Conservation (phyloP, 441 rosid species). For the Iberis amara region DNA sequence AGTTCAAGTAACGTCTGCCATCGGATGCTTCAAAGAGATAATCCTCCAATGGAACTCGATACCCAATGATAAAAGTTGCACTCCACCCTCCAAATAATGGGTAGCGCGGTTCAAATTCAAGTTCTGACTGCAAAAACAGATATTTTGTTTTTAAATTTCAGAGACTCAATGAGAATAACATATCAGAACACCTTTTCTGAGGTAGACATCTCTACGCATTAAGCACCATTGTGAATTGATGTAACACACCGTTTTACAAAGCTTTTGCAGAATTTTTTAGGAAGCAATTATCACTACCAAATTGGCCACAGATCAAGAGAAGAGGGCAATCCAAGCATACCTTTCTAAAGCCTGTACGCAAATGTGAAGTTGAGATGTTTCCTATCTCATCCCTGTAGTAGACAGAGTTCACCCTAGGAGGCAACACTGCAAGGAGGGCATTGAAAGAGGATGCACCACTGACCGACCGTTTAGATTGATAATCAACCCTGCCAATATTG, state of each 20-base stretch:
- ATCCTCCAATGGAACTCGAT: conserved; percentile 83
- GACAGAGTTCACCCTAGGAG: conserved; percentile 93
- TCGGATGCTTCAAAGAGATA: conserved; percentile 80
- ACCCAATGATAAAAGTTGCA: conserved; percentile 84
- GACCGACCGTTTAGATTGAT: conserved; percentile 59
- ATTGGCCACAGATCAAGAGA: conserved; percentile 16
- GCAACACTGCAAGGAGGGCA: conserved; percentile 69
- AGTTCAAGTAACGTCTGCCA: conserved; percentile 91
- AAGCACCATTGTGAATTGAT: conserved; percentile 9
- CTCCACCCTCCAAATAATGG: conserved; percentile 99
- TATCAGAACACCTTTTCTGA: not conserved
- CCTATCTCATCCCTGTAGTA: conserved; percentile 97
- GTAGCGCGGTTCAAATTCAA: conserved; percentile 91
- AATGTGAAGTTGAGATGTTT: conserved; percentile 88
- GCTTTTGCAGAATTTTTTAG: not conserved
- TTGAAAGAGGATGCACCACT: conserved; percentile 77
- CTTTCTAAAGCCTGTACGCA: conserved; percentile 68
- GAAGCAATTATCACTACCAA: conserved; percentile 4
- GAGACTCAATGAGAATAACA: not conserved
- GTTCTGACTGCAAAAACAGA: conserved; percentile 71
- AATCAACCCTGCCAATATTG: conserved; percentile 82
- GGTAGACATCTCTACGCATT: not conserved
- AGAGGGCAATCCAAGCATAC: conserved; percentile 31
- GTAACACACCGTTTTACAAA: conserved; percentile 7
- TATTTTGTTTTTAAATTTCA: not conserved